Percentiles rank a stretch among this genome's conserved stretches.
Conservation (phyloP, 495 filamentous ascomycete species). For the Aspergillus heteromorphus region DNA sequence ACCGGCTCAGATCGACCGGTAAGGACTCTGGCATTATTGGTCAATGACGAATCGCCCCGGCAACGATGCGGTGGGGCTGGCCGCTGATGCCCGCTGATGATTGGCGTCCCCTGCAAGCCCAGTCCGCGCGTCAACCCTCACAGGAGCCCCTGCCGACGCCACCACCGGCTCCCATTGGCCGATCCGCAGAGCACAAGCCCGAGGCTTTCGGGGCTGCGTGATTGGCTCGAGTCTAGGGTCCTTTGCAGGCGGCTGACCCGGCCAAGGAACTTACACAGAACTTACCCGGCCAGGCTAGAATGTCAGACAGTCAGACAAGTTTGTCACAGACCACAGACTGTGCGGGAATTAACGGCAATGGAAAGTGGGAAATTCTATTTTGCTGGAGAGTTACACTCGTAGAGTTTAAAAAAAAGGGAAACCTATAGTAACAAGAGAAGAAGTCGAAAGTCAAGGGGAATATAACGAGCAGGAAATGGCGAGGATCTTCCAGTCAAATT, state of each 20-base stretch:
- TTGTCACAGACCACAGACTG: no score
- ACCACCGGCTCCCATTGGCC: slow-evolving; percentile 7
- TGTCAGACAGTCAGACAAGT: no score
- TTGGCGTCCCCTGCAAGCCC: slow-evolving; percentile 1
- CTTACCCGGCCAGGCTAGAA: background rate
- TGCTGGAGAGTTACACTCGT: slow-evolving; percentile 3
- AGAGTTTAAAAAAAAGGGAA: slow-evolving; percentile 7
- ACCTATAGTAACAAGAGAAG: slow-evolving; percentile 13
- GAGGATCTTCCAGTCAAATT: slow-evolving; percentile 27
- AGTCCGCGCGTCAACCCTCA: slow-evolving; percentile 18
- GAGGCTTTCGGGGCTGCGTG: background rate
- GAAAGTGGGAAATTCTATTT: slow-evolving; percentile 1
- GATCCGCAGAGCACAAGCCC: background rate
- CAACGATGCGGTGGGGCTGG: slow-evolving; percentile 1
- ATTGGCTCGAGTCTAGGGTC: slow-evolving; percentile 6
- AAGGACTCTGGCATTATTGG: slow-evolving; percentile 20
- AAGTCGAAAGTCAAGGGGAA: slow-evolving; percentile 7
- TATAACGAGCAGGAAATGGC: slow-evolving; percentile 19
- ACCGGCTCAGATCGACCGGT: slow-evolving; percentile 15
- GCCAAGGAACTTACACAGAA: background rate
- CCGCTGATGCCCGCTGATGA: background rate
- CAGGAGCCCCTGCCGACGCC: slow-evolving; percentile 10
- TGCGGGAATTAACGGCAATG: no score
- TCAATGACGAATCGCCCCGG: slow-evolving; percentile 7
- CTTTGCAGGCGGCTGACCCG: background rate